A percentile compares a stretch with the other conserved stretches of the same genome.
phyloP scores from a whole-genome alignment of 1,139 yeast genomes.

The Blastobotrys persicus region DNA sequence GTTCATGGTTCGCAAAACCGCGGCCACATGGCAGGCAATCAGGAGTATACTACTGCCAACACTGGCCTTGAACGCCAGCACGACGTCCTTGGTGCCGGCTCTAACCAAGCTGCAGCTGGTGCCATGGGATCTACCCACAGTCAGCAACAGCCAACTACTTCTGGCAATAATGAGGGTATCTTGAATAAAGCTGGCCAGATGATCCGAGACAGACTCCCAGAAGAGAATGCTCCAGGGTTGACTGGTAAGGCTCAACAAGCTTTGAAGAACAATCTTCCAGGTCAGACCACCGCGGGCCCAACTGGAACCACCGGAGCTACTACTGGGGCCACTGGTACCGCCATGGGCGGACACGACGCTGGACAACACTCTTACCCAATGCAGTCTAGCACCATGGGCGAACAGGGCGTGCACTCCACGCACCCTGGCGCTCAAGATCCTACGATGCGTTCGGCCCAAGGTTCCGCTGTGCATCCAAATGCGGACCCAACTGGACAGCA shows the following conservation, averaged over 20 bases:
- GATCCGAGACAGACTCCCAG: not conserved
- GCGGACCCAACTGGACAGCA: not conserved
- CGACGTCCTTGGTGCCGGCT: conserved; percentile 4
- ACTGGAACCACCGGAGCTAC: not conserved
- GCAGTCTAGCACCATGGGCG: too few species aligned
- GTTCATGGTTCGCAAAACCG: not conserved
- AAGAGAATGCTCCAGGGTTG: not conserved
- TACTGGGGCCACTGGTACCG: not conserved
- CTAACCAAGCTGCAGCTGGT: conserved; percentile 8
- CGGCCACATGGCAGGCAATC: not conserved
- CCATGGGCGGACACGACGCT: conserved; percentile 1
- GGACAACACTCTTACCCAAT: not conserved
- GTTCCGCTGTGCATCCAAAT: not conserved
- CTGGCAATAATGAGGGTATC: not conserved
- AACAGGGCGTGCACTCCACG: too few species aligned
- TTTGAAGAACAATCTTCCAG: not conserved
- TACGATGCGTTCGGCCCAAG: too few species aligned
- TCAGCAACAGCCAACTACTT: not conserved
- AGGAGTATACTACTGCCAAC: not conserved
- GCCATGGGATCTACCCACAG: not conserved
- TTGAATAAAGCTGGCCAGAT: not conserved
- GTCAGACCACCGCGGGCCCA: too few species aligned
- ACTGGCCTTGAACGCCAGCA: not conserved
- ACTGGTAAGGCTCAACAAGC: conserved; percentile 5
- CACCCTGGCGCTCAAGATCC: too few species aligned